These are phyloP conservation scores for Tylopilus cervinicoccineus DNA, from an alignment of 768 basidiomycete species.

Conservation along the genomic window DNA sequence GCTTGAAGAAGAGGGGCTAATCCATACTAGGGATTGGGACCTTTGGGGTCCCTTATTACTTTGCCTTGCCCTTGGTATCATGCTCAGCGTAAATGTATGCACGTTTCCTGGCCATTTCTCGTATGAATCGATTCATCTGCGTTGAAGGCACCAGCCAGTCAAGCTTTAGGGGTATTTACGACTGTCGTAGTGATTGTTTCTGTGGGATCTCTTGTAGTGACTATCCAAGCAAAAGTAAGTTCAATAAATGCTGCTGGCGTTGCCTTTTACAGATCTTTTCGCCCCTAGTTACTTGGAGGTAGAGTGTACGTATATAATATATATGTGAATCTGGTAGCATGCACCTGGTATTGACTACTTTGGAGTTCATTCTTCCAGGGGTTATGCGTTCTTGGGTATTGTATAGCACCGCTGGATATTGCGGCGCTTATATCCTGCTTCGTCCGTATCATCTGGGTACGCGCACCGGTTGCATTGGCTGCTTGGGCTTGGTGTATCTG, in stretches of 20 bases:
- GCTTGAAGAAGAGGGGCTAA: constrained; percentile 3
- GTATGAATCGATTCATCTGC: not conserved
- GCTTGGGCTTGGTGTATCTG: constrained; percentile 97
- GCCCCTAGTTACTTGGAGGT: constrained; percentile 67
- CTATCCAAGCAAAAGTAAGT: constrained; percentile 89
- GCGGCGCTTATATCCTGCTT: constrained; percentile 87
- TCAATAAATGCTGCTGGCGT: not conserved
- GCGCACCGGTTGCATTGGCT: constrained; percentile 78
- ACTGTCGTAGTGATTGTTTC: constrained; percentile 93
- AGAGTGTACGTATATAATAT: constrained; percentile 62
- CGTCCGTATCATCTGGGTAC: constrained; percentile 79
- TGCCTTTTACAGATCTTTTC: not conserved
- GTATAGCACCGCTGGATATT: constrained; percentile 87
- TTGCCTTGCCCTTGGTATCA: constrained; percentile 73
- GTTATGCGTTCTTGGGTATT: constrained; percentile 92
- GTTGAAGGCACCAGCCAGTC: constrained; percentile 71
- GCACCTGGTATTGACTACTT: not conserved
- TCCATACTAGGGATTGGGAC: constrained; percentile 81
- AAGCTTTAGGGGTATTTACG: constrained; percentile 88
- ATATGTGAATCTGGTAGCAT: not conserved
- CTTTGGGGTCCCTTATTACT: constrained; percentile 93
- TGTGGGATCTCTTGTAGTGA: constrained; percentile 85
- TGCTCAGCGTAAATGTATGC: constrained; percentile 80
- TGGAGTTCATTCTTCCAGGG: constrained; percentile 92
- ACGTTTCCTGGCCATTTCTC: not conserved